phyloP scores from a whole-genome alignment of 2,329 filamentous ascomycete species.

The Fusarium domesticum region DNA sequence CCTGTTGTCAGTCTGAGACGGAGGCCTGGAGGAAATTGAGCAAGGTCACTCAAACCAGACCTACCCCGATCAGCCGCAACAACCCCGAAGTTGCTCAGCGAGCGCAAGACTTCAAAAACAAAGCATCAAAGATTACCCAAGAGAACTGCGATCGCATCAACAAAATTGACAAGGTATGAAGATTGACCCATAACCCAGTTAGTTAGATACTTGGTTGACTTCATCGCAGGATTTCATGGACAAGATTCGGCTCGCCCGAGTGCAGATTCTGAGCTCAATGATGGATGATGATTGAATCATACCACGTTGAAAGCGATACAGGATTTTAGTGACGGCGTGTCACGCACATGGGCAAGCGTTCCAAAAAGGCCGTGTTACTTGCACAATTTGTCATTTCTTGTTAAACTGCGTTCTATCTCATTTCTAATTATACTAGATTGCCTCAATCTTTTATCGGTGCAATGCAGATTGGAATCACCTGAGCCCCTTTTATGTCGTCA shows the following conservation, averaged over 20 bases:
- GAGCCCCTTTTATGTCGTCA: conserved; percentile 16
- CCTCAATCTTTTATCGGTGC: conserved; percentile 1
- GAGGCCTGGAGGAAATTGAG: conserved; percentile 20
- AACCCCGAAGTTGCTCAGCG: conserved; percentile 1
- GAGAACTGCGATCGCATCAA: conserved; percentile 23
- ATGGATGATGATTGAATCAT: not conserved
- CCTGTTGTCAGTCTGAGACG: conserved; percentile 19
- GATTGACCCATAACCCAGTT: fast-evolving
- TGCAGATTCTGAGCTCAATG: not conserved
- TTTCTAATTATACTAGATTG: conserved; percentile 19
- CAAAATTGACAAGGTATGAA: conserved; percentile 30
- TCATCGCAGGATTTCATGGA: conserved; percentile 28
- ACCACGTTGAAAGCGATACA: conserved; percentile 30
- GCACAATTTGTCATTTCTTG: conserved; percentile 4
- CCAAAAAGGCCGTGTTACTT: not conserved
- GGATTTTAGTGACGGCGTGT: conserved; percentile 20
- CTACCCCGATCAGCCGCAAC: not conserved
- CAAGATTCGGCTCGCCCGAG: conserved; percentile 16
- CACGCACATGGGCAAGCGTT: not conserved
- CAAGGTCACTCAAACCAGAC: not conserved
- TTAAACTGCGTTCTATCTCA: conserved; percentile 23
- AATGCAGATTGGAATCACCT: conserved; percentile 7
- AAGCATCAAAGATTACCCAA: conserved; percentile 24
- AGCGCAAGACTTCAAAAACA: conserved; percentile 12
- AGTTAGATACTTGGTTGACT: not conserved